phyloP scores from a whole-genome alignment of 2,329 filamentous ascomycete species.

The Macroventuria anomochaeta region DNA sequence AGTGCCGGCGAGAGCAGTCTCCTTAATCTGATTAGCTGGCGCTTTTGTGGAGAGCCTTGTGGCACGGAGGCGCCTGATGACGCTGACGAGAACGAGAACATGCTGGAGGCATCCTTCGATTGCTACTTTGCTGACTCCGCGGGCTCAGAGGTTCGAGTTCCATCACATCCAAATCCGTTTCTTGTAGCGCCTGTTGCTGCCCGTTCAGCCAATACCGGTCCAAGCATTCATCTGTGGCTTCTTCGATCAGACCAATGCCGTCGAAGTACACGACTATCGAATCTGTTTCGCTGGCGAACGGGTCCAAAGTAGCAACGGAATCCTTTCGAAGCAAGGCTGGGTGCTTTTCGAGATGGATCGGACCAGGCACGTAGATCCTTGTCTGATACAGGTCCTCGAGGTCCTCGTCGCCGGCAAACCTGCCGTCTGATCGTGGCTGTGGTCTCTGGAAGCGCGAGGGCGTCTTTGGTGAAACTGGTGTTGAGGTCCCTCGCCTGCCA shows the following conservation, averaged over 20 bases:
- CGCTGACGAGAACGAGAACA: constrained; percentile 32
- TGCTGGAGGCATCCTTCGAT: constrained; percentile 1
- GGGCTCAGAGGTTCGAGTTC: constrained; percentile 12
- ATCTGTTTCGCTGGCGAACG: constrained; percentile 36
- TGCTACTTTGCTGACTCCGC: constrained; percentile 10
- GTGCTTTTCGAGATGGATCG: constrained; percentile 48
- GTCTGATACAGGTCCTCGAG: constrained; percentile 8
- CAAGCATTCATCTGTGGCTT: constrained; percentile 35
- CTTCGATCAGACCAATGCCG: constrained; percentile 45
- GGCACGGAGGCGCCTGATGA: constrained; percentile 26
- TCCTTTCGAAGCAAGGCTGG: constrained; percentile 45
- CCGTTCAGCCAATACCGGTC: constrained; percentile 43
- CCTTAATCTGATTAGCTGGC: constrained; percentile 33
- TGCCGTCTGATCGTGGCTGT: constrained; percentile 16
- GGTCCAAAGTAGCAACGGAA: constrained; percentile 50
- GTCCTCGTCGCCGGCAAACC: constrained; percentile 1
- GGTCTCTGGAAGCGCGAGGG: constrained; percentile 5
- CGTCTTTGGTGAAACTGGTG: constrained; percentile 14
- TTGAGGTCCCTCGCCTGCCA: constrained; percentile 19
- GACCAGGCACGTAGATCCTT: constrained; percentile 50
- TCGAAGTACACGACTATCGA: constrained; percentile 52
- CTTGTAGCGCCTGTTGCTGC: constrained; percentile 12
- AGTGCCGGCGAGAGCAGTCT: constrained; percentile 31
- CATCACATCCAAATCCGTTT: constrained; percentile 11
- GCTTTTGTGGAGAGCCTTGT: constrained; percentile 20